These are phyloP conservation scores for Ampelomyces quisqualis DNA, from an alignment of 2,329 filamentous ascomycete species.

Conservation along the genomic window DNA sequence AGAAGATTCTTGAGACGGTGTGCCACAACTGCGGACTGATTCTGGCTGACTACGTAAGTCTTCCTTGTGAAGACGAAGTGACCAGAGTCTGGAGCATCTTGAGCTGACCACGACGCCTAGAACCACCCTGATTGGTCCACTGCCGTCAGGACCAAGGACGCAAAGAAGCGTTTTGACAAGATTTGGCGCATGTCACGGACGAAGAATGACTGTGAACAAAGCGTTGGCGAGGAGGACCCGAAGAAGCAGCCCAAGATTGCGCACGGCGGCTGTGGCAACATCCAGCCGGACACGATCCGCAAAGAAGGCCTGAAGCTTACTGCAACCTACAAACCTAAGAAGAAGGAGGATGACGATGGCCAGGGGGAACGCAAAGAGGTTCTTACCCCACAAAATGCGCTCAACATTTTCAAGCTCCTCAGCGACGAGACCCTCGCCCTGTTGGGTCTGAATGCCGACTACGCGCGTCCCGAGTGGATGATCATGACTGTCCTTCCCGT, in stretches of 20 bases:
- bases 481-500: constrained; percentile 92
- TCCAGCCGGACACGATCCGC: constrained; percentile 76
- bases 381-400: constrained; percentile 80
- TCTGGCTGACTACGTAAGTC: constrained; percentile 96
- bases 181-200: constrained; percentile 93
- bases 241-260: constrained; percentile 50
- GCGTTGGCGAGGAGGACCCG: constrained; percentile 64
- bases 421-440: constrained; percentile 76
- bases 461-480: constrained; percentile 98
- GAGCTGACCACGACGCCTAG: constrained; percentile 59
- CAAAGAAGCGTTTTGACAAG: constrained; percentile 88
- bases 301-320: constrained; percentile 83
- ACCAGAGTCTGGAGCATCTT: constrained; percentile 48
- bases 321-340: constrained; percentile 69
- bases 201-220: constrained; percentile 80
- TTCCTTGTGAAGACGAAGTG: constrained; percentile 58
- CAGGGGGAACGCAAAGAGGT: constrained; percentile 68
- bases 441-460: constrained; percentile 91
- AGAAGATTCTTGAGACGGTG: constrained; percentile 97
- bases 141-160: constrained; percentile 82
- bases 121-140: constrained; percentile 79
- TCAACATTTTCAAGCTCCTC: constrained; percentile 85
- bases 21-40: constrained; percentile 99
- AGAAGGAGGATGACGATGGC: constrained; percentile 73
- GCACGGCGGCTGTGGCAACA: constrained; percentile 92